phyloP scores from a whole-genome alignment of 208 protist species.

The Acanthamoeba pearcei region DNA sequence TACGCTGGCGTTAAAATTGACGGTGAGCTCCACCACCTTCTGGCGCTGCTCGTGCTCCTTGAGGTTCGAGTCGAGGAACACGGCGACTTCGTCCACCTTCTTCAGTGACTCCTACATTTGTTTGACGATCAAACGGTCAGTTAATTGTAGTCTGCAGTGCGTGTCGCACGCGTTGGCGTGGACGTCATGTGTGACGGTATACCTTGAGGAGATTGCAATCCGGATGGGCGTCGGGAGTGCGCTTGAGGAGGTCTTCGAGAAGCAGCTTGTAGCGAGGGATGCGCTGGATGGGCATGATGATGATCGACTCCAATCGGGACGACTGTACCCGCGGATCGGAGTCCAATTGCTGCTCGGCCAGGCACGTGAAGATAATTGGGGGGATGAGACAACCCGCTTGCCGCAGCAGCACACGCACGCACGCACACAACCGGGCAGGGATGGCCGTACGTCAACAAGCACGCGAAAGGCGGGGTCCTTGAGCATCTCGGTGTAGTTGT shows the following conservation, averaged over 20 bases:
- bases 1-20: conserved; percentile 49
- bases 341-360: not conserved
- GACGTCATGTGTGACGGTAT: not conserved
- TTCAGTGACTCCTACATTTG: not conserved
- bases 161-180: no score
- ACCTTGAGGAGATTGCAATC: conserved; percentile 7
- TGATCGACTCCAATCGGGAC: not conserved
- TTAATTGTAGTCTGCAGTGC: not conserved
- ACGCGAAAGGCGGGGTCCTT: conserved; percentile 29
- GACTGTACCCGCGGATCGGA: not conserved
- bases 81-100: conserved; percentile 13
- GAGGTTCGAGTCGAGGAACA: conserved; percentile 41
- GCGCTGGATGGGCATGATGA: conserved; percentile 74
- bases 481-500: conserved; percentile 38
- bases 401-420: no score
- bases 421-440: not conserved
- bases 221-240: conserved; percentile 21
- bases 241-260: conserved; percentile 56
- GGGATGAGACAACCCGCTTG: no score
- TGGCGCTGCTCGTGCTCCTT: conserved; percentile 68
- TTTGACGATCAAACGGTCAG: not conserved
- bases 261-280: conserved; percentile 59
- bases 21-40: conserved; percentile 58
- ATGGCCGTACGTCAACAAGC: not conserved
- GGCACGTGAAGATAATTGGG: no score